These are phyloP conservation scores for Fraxinus anomala DNA, from an alignment of 257 asterid species.

Conservation along the genomic window DNA sequence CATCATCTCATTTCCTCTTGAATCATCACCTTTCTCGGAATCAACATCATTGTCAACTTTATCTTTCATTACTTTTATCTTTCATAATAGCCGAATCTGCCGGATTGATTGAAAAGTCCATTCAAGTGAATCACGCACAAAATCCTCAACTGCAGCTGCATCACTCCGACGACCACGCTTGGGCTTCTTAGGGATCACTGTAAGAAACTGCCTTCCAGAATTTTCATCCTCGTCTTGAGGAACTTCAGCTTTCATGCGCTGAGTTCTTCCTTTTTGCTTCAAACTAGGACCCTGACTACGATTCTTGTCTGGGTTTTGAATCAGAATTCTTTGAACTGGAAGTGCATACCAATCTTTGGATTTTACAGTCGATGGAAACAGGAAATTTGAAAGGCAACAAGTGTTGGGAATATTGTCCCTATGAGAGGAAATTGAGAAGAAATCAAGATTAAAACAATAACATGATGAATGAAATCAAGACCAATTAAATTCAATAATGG, in stretches of 20 bases:
- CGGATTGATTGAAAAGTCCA: slow-evolving; percentile 61
- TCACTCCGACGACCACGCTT: slow-evolving; percentile 89
- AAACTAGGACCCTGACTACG: slow-evolving; percentile 28
- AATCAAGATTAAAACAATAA: too few species aligned
- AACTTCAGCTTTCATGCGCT: slow-evolving; percentile 28
- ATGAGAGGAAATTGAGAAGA: too few species aligned
- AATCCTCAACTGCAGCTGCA: slow-evolving; percentile 93
- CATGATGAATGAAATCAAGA: too few species aligned
- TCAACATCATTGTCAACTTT: slow-evolving; percentile 35
- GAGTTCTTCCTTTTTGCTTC: slow-evolving; percentile 34
- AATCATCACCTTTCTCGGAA: slow-evolving; percentile 19
- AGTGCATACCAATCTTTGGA: slow-evolving; percentile 34
- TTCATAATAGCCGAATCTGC: slow-evolving; percentile 58
- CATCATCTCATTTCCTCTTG: slow-evolving; percentile 46
- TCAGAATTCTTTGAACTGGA: slow-evolving; percentile 41
- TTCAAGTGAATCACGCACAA: slow-evolving; percentile 58
- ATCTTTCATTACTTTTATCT: slow-evolving; percentile 52
- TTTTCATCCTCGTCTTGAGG: slow-evolving; percentile 37
- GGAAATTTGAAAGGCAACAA: slow-evolving; percentile 27
- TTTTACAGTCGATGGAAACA: slow-evolving; percentile 22
- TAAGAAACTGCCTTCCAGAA: slow-evolving; percentile 40
- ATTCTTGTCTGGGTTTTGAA: slow-evolving; percentile 29
- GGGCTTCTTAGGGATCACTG: slow-evolving; percentile 65
- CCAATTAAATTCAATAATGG: too few species aligned
- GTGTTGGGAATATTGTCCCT: neutral